These are phyloP conservation scores for Juncus effusus DNA, from an alignment of 176 grass and related monocot genomes.

Conservation along the genomic window DNA sequence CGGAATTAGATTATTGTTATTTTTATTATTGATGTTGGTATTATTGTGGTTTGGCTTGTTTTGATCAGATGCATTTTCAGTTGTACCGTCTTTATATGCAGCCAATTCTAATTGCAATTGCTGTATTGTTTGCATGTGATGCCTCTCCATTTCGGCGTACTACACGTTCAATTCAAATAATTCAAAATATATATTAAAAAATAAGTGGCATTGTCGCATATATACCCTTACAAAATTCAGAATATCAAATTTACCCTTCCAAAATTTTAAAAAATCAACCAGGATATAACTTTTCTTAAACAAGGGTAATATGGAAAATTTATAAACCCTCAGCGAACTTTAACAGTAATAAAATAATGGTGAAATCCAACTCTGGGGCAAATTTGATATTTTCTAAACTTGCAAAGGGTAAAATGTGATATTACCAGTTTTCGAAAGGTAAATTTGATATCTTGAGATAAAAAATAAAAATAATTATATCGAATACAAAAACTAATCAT, in stretches of 20 bases:
- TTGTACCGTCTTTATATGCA: conserved; percentile 56
- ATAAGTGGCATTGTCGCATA: neutral
- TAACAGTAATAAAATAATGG: no score
- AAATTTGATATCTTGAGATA: no score
- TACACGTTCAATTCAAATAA: conserved; percentile 27
- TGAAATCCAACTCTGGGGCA: no score
- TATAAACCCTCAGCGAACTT: neutral
- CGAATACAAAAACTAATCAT: neutral
- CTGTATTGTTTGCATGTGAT: conserved; percentile 74
- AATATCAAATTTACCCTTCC: no score
- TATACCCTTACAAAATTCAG: neutral
- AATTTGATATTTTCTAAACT: neutral
- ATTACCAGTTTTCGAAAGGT: no score
- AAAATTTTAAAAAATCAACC: neutral
- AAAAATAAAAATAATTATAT: no score
- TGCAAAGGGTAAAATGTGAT: neutral
- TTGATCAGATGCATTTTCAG: conserved; percentile 62
- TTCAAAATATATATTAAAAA: conserved; percentile 10
- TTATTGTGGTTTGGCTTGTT: conserved; percentile 44
- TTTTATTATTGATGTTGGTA: conserved; percentile 48
- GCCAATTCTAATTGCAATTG: conserved; percentile 81
- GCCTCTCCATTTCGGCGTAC: conserved; percentile 84
- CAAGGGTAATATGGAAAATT: neutral
- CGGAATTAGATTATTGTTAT: conserved; percentile 33
- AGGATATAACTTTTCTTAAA: conserved; percentile 14